Evolutionary conservation across 2,329 filamentous ascomycete genomes (phyloP).

Genomic region (Phialophora expanda): DNA sequence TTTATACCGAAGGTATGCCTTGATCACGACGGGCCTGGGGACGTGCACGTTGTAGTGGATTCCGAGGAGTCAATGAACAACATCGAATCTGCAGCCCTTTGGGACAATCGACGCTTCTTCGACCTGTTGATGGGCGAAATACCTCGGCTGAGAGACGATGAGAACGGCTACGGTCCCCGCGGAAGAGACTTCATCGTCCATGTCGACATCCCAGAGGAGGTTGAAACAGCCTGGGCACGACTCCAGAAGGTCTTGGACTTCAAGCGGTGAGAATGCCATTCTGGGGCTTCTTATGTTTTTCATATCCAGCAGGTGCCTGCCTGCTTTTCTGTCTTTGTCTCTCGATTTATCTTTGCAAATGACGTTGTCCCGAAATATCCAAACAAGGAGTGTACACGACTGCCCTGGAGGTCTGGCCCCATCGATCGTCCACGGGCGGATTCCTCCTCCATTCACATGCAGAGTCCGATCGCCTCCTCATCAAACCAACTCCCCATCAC

Average conservation of each 20-base stretch:
- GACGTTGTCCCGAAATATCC: not conserved
- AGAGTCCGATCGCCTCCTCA: not conserved
- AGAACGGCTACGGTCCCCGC: slow-evolving; percentile 51
- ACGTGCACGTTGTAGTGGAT: not conserved
- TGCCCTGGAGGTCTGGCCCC: not conserved
- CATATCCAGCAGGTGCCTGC: not conserved
- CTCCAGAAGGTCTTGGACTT: slow-evolving; percentile 18
- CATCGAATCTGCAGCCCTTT: slow-evolving; percentile 41
- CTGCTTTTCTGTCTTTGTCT: not conserved
- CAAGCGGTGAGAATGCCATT: slow-evolving; percentile 20
- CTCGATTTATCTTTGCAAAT: not conserved
- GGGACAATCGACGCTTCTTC: slow-evolving; percentile 49
- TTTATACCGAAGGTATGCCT: slow-evolving; percentile 41
- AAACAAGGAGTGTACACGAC: not conserved
- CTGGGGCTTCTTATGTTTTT: not conserved
- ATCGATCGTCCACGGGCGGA: not conserved
- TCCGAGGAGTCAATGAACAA: not conserved
- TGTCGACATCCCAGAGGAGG: slow-evolving; percentile 49
- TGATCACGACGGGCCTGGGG: not conserved
- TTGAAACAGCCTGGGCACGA: slow-evolving; percentile 46
- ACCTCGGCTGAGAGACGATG: slow-evolving; percentile 51
- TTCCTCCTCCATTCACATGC: not conserved
- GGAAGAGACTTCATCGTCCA: slow-evolving; percentile 53
- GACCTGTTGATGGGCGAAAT: slow-evolving; percentile 54
- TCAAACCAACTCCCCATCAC: not conserved